Evolutionary conservation across 139 green algal species (phyloP).

Genomic region (Closterium sp.): DNA sequence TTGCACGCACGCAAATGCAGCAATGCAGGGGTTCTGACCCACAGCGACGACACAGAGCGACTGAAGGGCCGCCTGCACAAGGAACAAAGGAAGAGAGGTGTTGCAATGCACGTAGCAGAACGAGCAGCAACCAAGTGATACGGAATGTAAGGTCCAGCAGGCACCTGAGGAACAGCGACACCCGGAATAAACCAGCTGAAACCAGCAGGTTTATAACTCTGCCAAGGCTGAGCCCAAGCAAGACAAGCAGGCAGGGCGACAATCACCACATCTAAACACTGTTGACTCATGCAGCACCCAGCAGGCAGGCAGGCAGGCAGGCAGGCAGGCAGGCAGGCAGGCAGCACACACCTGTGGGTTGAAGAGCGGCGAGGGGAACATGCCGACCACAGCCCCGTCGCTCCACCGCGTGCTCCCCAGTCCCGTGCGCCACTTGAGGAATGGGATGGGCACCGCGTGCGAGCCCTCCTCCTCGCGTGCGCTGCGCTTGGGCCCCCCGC

Average conservation of each 20-base stretch:
- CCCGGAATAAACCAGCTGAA: too few species aligned
- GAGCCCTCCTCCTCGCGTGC: background rate
- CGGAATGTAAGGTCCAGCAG: too few species aligned
- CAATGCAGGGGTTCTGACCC: background rate
- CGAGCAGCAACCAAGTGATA: too few species aligned
- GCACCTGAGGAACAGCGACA: too few species aligned
- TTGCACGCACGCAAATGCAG: background rate
- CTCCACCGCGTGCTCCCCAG: background rate
- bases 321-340: too few species aligned
- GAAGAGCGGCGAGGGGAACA: constrained; percentile 5
- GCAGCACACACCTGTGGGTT: too few species aligned
- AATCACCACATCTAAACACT: too few species aligned
- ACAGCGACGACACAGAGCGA: background rate
- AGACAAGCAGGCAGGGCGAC: background rate
- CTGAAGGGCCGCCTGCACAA: background rate
- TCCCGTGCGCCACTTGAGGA: constrained; percentile 4
- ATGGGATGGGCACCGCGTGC: background rate
- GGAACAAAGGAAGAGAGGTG: too few species aligned
- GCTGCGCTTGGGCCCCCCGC: background rate
- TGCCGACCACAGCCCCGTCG: background rate
- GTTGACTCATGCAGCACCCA: too few species aligned
- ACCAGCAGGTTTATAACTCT: too few species aligned
- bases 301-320: too few species aligned
- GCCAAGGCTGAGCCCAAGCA: background rate
- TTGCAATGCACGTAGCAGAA: too few species aligned